These are phyloP conservation scores for Talaromyces ruber DNA, from an alignment of 495 filamentous ascomycete genomes.

Conservation along the genomic window DNA sequence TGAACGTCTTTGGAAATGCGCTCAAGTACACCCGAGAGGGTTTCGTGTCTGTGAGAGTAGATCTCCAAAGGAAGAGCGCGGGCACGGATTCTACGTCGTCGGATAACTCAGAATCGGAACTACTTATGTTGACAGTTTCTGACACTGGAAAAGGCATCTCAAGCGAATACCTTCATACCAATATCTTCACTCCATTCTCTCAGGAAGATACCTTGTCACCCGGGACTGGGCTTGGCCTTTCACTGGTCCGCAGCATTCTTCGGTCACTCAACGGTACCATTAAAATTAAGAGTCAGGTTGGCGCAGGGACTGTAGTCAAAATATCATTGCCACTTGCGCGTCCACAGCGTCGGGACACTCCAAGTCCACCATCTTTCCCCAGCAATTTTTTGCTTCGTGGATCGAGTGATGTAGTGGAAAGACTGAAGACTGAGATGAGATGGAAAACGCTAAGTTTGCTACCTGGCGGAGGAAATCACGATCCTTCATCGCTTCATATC, in stretches of 20 bases:
- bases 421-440: not conserved
- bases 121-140: slow-evolving; percentile 43
- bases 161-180: slow-evolving; percentile 58
- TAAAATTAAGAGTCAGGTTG: slow-evolving; percentile 39
- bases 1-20: slow-evolving; percentile 78
- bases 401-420: not conserved
- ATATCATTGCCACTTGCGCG: slow-evolving; percentile 34
- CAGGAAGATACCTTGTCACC: slow-evolving; percentile 59
- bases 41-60: slow-evolving; percentile 52
- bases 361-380: not conserved
- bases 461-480: not conserved
- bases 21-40: slow-evolving; percentile 69
- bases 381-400: not conserved
- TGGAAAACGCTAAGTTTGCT: not conserved
- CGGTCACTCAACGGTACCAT: slow-evolving; percentile 44
- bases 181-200: slow-evolving; percentile 63
- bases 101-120: slow-evolving; percentile 16
- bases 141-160: slow-evolving; percentile 70
- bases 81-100: not conserved
- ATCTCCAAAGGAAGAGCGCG: slow-evolving; percentile 8
- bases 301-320: slow-evolving; percentile 41
- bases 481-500: not conserved
- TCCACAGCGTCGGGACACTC: not conserved
- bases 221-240: slow-evolving; percentile 44
- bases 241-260: slow-evolving; percentile 45